Evolutionary conservation across 2,329 filamentous ascomycete genomes (phyloP).

Genomic region (Fusarium ambrosium): DNA sequence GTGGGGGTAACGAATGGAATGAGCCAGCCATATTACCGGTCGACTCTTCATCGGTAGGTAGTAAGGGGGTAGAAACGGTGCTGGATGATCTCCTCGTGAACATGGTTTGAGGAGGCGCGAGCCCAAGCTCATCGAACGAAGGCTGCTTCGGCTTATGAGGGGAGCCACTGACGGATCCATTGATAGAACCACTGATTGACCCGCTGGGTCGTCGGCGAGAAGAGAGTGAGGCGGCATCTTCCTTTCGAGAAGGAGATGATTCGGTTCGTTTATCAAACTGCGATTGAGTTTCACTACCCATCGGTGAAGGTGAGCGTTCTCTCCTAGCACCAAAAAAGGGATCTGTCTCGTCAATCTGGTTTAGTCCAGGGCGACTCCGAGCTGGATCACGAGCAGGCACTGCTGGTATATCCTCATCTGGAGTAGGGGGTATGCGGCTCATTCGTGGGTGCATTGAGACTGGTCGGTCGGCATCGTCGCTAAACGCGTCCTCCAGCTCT

Average conservation of each 20-base stretch:
- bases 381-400: constrained; percentile 58
- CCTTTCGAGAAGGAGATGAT: constrained; percentile 50
- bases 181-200: constrained; percentile 47
- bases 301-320: constrained; percentile 69
- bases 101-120: constrained; percentile 64
- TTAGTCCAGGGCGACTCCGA: constrained; percentile 56
- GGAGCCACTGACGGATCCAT: constrained; percentile 54
- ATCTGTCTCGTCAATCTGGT: constrained; percentile 55
- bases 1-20: constrained; percentile 74
- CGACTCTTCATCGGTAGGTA: constrained; percentile 79
- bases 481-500: constrained; percentile 69
- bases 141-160: constrained; percentile 60
- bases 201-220: constrained; percentile 50
- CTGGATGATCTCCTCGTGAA: constrained; percentile 70
- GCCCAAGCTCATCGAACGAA: constrained; percentile 64
- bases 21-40: constrained; percentile 66
- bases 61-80: constrained; percentile 71
- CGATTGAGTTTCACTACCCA: constrained; percentile 58
- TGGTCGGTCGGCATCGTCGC: constrained; percentile 67
- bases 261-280: constrained; percentile 46
- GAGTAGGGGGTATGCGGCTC: constrained; percentile 71
- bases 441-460: constrained; percentile 82
- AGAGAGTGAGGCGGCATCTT: constrained; percentile 52
- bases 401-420: constrained; percentile 62
- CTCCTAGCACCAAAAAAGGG: constrained; percentile 67